Evolutionary conservation across 371 early-diverging fungal species (phyloP).

Genomic region (Thermomucor indicae-seudaticae): DNA sequence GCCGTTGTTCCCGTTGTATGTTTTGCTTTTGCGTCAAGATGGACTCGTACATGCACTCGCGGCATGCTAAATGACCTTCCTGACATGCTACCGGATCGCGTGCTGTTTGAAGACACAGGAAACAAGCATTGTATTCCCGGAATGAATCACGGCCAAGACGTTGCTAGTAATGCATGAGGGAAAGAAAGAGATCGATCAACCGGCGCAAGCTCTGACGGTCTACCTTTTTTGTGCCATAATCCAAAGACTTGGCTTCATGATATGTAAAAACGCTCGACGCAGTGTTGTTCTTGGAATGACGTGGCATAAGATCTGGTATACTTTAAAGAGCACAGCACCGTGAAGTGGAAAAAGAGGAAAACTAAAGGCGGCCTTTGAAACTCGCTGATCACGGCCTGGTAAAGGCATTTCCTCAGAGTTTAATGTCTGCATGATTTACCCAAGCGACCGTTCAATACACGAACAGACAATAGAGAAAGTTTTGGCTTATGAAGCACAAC

Average conservation of each 20-base stretch:
- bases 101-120: slow-evolving; percentile 85
- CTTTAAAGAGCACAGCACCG: no score
- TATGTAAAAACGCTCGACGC: slow-evolving; percentile 93
- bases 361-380: no score
- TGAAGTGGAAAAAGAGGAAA: no score
- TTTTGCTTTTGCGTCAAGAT: slow-evolving; percentile 85
- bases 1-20: slow-evolving; percentile 57
- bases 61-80: slow-evolving; percentile 82
- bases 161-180: slow-evolving; percentile 42
- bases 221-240: slow-evolving; percentile 91
- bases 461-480: no score
- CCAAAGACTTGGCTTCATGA: slow-evolving; percentile 81
- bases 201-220: neutral
- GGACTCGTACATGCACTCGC: slow-evolving; percentile 86
- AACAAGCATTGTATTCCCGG: slow-evolving; percentile 86
- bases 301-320: no score
- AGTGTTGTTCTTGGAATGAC: slow-evolving; percentile 97
- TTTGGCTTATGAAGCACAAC: no score
- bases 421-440: no score
- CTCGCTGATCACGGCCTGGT: no score
- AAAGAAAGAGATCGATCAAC: neutral
- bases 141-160: slow-evolving; percentile 87
- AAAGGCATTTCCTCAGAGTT: no score
- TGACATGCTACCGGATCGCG: slow-evolving; percentile 79
- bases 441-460: no score